Base-by-base conservation (phyloP, 768 basidiomycete genomes). In the Collybiopsis confluens region DNA sequence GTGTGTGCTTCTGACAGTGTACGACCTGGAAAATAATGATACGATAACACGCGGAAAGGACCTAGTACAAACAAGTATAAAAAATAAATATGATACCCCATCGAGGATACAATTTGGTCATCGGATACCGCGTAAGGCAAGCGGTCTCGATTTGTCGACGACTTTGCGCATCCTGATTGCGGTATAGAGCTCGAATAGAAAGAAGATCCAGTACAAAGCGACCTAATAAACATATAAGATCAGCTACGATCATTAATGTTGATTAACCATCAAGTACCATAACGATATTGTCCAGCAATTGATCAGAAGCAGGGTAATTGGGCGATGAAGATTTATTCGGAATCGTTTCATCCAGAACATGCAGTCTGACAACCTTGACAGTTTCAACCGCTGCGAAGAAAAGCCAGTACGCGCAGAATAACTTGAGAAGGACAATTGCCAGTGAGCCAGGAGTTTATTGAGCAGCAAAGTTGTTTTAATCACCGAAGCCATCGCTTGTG, bases 171-270 rank as follows among this genome's bases (percentile, higher is more conserved):
- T 48, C 33, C 13, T 48, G 20, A 48, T 38, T 6, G 5, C 23
- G n/a, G 47, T 48, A 2, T 27, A 48, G 23, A 38, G 35, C 21
- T 61, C 56, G 20, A 66, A 59, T 37, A 67, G 61, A 16, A 71
- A 61, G 9, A 62, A 57, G 3, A 52, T 9, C 24, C 23, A 52
- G n/a, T 41, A 41, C 9, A 52, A 42, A 7, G 40, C 50, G 8
- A 52, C 20, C 50, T 52, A 42, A 36, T 7, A n/a, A n/a, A n/a
- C 41, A 37, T 20, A 7, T 16, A 11, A 18, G n/a, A 15, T 41
- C n/a, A 52, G 36, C 11, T 5, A 20, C 7, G 23, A 52, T 23
- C 41, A 27, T 18, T 23, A 9, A 52, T 42, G 38, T 52, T 23
- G 16, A 15, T 18, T 16, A 26, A 30, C 16, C 13, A n/a, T 41